Percentiles rank a stretch among this genome's conserved stretches.
Conservation (phyloP, 768 basidiomycete genomes). For the Suillus clintonianus region DNA sequence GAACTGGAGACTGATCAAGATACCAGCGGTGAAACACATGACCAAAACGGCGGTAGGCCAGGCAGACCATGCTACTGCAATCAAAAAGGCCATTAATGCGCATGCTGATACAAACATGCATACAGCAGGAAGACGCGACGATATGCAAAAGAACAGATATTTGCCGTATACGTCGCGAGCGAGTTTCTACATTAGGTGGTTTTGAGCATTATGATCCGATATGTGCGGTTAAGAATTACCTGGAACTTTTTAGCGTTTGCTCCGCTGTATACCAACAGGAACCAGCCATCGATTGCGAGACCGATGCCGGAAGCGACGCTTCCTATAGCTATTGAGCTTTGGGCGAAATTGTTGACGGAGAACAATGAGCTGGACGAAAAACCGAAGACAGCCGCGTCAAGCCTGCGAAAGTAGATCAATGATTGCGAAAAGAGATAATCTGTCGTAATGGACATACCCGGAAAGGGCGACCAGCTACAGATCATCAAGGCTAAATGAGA, state of each 20-base stretch:
- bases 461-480: slow-evolving; percentile 59
- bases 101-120: slow-evolving; percentile 58
- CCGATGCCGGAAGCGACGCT: slow-evolving; percentile 66
- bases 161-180: slow-evolving; percentile 58
- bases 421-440: slow-evolving; percentile 5
- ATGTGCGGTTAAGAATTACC: slow-evolving; percentile 35
- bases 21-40: slow-evolving; percentile 57
- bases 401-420: slow-evolving; percentile 18
- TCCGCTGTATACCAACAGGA: slow-evolving; percentile 63
- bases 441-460: slow-evolving; percentile 40
- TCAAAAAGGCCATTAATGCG: slow-evolving; percentile 62
- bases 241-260: slow-evolving; percentile 52
- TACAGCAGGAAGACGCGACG: slow-evolving; percentile 62
- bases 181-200: slow-evolving; percentile 34
- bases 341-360: slow-evolving; percentile 46
- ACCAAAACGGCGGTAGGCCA: slow-evolving; percentile 66
- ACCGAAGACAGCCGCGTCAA: slow-evolving; percentile 63
- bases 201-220: neutral
- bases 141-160: slow-evolving; percentile 71
- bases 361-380: slow-evolving; percentile 58
- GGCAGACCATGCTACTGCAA: slow-evolving; percentile 59
- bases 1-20: slow-evolving; percentile 66
- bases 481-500: neutral
- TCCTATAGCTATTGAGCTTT: slow-evolving; percentile 55
- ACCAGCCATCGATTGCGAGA: slow-evolving; percentile 64